These are phyloP conservation scores for Alternaria atra DNA, from an alignment of 2,329 filamentous ascomycete species.

Conservation along the genomic window DNA sequence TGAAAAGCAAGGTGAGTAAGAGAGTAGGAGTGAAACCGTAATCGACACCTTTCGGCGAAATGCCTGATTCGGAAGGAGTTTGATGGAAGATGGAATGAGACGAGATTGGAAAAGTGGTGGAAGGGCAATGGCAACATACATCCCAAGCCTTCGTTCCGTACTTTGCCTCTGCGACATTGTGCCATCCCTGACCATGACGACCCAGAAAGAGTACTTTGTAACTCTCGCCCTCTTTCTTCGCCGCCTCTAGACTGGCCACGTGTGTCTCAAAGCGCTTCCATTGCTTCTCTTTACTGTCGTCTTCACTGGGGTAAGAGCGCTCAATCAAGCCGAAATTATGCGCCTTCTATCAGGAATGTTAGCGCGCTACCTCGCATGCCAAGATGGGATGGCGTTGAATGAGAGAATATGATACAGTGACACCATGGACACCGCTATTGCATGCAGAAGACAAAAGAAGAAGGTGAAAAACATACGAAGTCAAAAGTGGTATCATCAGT, in stretches of 20 bases:
- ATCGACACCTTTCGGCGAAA: background rate
- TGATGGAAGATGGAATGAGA: background rate
- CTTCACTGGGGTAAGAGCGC: conserved; percentile 62
- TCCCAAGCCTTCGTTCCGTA: conserved; percentile 76
- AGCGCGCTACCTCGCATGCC: background rate
- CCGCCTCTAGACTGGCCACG: conserved; percentile 62
- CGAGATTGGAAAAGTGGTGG: background rate
- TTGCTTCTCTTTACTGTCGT: conserved; percentile 50
- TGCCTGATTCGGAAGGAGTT: background rate
- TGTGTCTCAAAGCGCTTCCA: conserved; percentile 71
- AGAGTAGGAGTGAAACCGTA: background rate
- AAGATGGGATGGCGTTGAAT: too few relatives aligned
- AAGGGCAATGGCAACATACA: conserved; percentile 52
- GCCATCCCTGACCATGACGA: conserved; percentile 73
- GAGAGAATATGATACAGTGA: background rate
- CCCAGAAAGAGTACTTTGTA: conserved; percentile 76
- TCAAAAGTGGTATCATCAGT: conserved; percentile 68
- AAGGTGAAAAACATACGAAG: conserved; percentile 59
- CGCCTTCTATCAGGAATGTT: background rate
- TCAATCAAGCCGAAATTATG: conserved; percentile 73
- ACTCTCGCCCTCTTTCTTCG: conserved; percentile 52
- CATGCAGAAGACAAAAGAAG: background rate
- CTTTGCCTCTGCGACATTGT: conserved; percentile 72
- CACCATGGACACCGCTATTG: too few relatives aligned
- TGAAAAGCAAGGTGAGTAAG: background rate